Conservation (phyloP, 441 rosid species). For the Melastoma candidum region DNA sequence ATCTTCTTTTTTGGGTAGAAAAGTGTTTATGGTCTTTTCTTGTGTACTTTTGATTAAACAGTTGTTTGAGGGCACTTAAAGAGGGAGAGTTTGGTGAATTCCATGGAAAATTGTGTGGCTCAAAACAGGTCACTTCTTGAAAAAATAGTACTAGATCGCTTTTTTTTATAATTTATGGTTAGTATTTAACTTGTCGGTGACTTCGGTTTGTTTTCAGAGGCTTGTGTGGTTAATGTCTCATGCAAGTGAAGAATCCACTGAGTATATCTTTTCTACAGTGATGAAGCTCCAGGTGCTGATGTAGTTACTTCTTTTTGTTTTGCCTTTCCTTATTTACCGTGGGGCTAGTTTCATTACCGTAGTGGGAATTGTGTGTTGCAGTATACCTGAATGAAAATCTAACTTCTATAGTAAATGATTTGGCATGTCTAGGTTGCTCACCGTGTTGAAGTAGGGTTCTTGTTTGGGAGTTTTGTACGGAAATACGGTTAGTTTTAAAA, state of each 20-base stretch:
- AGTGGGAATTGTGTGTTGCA: too few species aligned
- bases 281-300: conserved; percentile 76
- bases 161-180: neutral
- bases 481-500: too few species aligned
- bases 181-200: conserved; percentile 10
- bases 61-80: conserved; percentile 84
- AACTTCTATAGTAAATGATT: too few species aligned
- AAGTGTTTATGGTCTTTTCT: conserved; percentile 1
- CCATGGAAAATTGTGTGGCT: conserved; percentile 40
- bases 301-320: too few species aligned
- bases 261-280: conserved; percentile 67
- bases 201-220: conserved; percentile 37
- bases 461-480: too few species aligned
- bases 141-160: neutral
- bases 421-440: too few species aligned
- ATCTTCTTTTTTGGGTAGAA: conserved; percentile 3
- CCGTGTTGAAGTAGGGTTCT: too few species aligned
- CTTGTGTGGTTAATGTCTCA: conserved; percentile 66
- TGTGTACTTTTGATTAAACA: conserved; percentile 25
- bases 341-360: too few species aligned
- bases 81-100: conserved; percentile 82
- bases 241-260: conserved; percentile 93
- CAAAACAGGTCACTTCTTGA: conserved; percentile 57
- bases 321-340: too few species aligned
- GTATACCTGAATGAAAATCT: too few species aligned